A percentile compares a stretch with the other conserved stretches of the same genome.
Conservation (phyloP, 208 protist genomes). For the Zelonia costaricensis region DNA sequence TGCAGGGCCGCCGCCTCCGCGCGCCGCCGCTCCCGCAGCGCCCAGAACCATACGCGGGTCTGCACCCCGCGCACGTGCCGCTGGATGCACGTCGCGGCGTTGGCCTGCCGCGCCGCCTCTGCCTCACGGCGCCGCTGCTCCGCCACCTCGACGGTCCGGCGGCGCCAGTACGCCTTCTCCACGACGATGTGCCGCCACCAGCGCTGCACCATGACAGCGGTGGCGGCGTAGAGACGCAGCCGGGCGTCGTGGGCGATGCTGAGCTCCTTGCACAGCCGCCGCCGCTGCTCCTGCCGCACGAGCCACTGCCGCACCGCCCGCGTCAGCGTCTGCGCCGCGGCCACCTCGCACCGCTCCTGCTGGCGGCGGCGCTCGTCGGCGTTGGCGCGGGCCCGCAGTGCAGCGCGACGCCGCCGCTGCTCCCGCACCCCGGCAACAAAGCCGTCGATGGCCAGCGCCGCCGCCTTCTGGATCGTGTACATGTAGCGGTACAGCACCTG, state of each 20-base stretch:
- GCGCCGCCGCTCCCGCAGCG: not conserved
- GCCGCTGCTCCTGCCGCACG: slow-evolving; percentile 32
- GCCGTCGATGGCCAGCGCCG: slow-evolving; percentile 58
- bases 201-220: slow-evolving; percentile 49
- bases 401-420: slow-evolving; percentile 17
- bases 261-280: slow-evolving; percentile 37
- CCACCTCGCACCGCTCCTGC: slow-evolving; percentile 27
- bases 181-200: slow-evolving; percentile 57
- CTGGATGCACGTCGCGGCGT: slow-evolving; percentile 47
- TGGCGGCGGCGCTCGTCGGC: slow-evolving; percentile 13
- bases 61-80: slow-evolving; percentile 38
- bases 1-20: slow-evolving; percentile 13
- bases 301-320: slow-evolving; percentile 33
- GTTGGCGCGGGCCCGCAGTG: not conserved
- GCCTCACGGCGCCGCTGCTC: slow-evolving; percentile 18
- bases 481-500: slow-evolving; percentile 67
- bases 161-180: slow-evolving; percentile 60
- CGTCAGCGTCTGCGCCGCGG: slow-evolving; percentile 28
- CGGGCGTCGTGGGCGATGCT: slow-evolving; percentile 35
- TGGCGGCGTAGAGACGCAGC: slow-evolving; percentile 31
- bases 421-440: slow-evolving; percentile 33
- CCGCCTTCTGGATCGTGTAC: slow-evolving; percentile 66
- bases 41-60: slow-evolving; percentile 4
- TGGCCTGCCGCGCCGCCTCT: slow-evolving; percentile 8
- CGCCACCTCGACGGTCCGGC: slow-evolving; percentile 34